A percentile compares a stretch with the other conserved stretches of the same genome.
Evolutionary conservation across 495 filamentous ascomycete species (phyloP).

Genomic region (Tuber calosporum): DNA sequence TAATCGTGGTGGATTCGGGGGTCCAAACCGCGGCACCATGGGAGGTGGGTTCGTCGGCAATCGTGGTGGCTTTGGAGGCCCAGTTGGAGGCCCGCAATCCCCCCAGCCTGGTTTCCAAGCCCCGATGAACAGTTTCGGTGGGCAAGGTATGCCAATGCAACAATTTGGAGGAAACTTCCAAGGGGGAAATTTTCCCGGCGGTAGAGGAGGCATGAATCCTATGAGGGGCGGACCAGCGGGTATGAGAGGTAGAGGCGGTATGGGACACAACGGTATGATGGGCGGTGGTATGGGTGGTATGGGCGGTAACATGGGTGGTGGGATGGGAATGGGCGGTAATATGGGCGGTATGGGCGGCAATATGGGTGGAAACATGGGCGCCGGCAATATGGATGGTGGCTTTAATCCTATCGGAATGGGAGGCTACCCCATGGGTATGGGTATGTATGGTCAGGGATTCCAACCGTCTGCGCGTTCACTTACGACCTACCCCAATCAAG

Average conservation of each 20-base stretch:
- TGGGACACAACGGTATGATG: conserved; percentile 49
- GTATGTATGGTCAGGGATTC: conserved; percentile 38
- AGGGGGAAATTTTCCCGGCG: conserved; percentile 47
- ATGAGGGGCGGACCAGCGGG: conserved; percentile 38
- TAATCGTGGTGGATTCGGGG: conserved; percentile 42
- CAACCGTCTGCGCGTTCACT: conserved; percentile 39
- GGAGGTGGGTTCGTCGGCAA: conserved; percentile 50
- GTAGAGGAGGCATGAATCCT: conserved; percentile 42
- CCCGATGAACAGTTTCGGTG: conserved; percentile 56
- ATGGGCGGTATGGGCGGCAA: conserved; percentile 43
- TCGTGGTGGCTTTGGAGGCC: conserved; percentile 49
- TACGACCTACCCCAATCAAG: conserved; percentile 33
- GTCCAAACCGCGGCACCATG: conserved; percentile 47
- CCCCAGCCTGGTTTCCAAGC: conserved; percentile 45
- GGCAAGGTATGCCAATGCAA: conserved; percentile 53
- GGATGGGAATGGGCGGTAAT: conserved; percentile 55
- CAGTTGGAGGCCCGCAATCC: conserved; percentile 45
- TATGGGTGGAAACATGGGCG: conserved; percentile 51
- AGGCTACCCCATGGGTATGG: conserved; percentile 40
- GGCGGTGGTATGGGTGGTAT: conserved; percentile 52
- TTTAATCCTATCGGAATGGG: conserved; percentile 43
- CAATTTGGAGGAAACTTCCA: conserved; percentile 54
- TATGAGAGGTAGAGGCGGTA: conserved; percentile 68
- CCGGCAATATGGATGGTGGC: conserved; percentile 53
- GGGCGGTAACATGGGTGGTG: conserved; percentile 59